Evolutionary conservation across 345 rosid genomes (phyloP).

Genomic region (Raphanus raphanistrum): DNA sequence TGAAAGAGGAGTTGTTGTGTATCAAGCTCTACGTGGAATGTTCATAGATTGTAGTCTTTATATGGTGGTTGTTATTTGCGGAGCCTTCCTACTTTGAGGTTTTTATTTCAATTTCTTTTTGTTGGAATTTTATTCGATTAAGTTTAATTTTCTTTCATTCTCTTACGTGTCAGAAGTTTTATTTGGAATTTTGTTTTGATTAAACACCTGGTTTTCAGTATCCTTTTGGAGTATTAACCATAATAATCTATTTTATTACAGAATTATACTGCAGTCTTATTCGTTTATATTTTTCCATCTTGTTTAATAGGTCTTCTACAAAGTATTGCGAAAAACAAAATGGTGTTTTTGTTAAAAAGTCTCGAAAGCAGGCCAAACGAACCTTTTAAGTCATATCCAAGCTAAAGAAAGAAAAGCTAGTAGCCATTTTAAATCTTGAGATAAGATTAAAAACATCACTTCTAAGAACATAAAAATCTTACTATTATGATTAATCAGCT

Average conservation of each 20-base stretch:
- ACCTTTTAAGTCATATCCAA: too few relatives aligned
- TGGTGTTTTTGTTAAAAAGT: too few relatives aligned
- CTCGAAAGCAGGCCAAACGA: too few relatives aligned
- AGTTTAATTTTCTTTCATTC: background rate
- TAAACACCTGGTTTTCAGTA: background rate
- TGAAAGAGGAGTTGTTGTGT: constrained; percentile 71
- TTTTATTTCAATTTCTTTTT: background rate
- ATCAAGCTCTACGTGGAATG: constrained; percentile 59
- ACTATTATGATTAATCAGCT: too few relatives aligned
- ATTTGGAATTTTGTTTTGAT: background rate
- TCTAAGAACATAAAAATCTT: too few relatives aligned
- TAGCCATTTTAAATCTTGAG: background rate
- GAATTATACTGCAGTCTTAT: too few relatives aligned
- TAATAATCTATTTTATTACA: too few relatives aligned
- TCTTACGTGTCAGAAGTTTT: background rate
- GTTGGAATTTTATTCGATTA: background rate
- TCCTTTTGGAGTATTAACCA: too few relatives aligned
- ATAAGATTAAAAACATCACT: background rate
- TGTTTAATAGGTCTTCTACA: background rate
- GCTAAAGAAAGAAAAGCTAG: background rate
- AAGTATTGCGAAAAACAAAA: background rate
- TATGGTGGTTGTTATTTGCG: constrained; percentile 55
- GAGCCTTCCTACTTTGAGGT: constrained; percentile 31
- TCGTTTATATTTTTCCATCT: too few relatives aligned
- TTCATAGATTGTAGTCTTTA: constrained; percentile 82